phyloP scores from a whole-genome alignment of 305 asterid genomes.

The Solanum aculeatissimum region DNA sequence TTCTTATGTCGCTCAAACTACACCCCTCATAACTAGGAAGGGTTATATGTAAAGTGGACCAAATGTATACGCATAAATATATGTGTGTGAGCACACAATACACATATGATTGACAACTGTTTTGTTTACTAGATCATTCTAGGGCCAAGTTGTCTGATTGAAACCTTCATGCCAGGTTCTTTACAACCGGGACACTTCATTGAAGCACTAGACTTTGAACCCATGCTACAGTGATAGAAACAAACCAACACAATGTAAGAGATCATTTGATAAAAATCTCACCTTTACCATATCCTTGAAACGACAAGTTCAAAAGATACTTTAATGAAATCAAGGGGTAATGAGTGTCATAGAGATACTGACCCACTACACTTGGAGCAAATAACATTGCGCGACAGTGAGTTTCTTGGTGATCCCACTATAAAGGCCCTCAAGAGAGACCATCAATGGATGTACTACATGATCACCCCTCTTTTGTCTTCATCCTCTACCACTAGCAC shows the following conservation, averaged over 20 bases:
- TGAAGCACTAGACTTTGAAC: constrained; percentile 47
- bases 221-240: constrained; percentile 19
- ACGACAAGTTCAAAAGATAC: neutral
- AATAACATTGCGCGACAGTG: constrained; percentile 34
- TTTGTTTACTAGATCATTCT: constrained; percentile 40
- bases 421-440: constrained; percentile 36
- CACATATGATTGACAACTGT: no score
- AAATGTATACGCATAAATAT: no score
- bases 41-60: no score
- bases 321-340: neutral
- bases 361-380: constrained; percentile 42
- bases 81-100: no score
- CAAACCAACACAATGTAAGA: neutral
- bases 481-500: constrained; percentile 40
- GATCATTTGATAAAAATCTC: neutral
- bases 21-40: no score
- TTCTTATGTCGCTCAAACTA: no score
- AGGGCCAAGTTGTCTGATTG: constrained; percentile 40
- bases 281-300: neutral
- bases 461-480: constrained; percentile 44
- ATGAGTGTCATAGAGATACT: neutral
- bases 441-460: constrained; percentile 40
- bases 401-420: constrained; percentile 39
- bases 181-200: constrained; percentile 38
- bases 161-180: constrained; percentile 44